Evolutionary conservation across 2,329 filamentous ascomycete genomes (phyloP), one percentile per base, ranked within the genome.

Genomic region (Diaporthe batatas): DNA sequence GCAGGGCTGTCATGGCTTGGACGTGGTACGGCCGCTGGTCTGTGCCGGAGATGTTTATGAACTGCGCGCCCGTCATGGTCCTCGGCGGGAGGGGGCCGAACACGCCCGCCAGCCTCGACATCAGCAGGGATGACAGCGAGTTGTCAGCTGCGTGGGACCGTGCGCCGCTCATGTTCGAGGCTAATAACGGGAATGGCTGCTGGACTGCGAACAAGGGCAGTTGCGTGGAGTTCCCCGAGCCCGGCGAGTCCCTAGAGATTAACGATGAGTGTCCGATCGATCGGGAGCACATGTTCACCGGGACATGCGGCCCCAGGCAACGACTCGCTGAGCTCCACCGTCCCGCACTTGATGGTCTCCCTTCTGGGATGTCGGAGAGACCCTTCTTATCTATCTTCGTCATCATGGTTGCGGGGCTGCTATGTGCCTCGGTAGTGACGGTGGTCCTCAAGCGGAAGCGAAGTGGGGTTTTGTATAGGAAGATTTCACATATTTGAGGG

Each of bases 1-100:
- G 62, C 21, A 25, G 62, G 47, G 62, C 62, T 10, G 62, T 67
- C 12, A 67, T 67, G 62, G 62, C 62, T 3, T 67, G 62, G 62
- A 67, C 62, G 14, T 67, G 62, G 62, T 67, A 67, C n/a, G 62
- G 62, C 32, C 62, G 62, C 6, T 67, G 62, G 62, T 67, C 62
- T 0, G 62, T 67, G 1, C 62, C 62, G 3, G 62, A 67, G 32
- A 67, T 67, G 62, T 67, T 67, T 16, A 67, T 67, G 62, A 67
- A 67, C 32, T 67, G 62, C n/a, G 62, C 62, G n/a, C 62, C 62
- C 0, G 5, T 67, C 62, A 67, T 67, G 47, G 62, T 67, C 14
- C 62, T 67, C 14, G 62, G 62, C n/a, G 62, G 62, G 0, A 39
- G 47, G 47, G 47, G 21, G 1, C 44, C 47, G 1, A 16, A 53